phyloP scores from a whole-genome alignment of 169 alveolate genomes.

The Neospora caninum region DNA sequence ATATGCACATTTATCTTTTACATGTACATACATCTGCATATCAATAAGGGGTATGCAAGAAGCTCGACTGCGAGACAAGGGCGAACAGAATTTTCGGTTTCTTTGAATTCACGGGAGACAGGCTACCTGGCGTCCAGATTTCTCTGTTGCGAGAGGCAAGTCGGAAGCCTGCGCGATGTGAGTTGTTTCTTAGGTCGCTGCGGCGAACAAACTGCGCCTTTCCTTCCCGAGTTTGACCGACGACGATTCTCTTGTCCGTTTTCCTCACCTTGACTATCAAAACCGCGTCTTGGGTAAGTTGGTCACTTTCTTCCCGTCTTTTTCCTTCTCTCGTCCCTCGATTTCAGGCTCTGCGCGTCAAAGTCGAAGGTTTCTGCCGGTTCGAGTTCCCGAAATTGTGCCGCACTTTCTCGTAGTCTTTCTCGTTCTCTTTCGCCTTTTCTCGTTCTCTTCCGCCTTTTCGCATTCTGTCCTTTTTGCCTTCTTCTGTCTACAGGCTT shows the following conservation, averaged over 20 bases:
- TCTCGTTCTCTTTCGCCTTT: neutral
- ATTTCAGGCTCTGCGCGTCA: neutral
- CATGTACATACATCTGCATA: no score
- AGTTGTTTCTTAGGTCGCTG: neutral
- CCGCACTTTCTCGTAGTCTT: neutral
- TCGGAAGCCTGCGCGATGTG: no score
- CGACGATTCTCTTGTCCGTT: neutral
- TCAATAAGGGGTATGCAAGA: no score
- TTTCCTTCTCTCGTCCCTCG: no score
- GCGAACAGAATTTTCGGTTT: no score
- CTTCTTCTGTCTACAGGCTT: constrained; percentile 6
- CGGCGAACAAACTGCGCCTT: constrained; percentile 22
- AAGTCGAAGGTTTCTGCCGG: neutral
- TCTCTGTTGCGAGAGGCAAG: no score
- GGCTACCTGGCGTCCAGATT: no score
- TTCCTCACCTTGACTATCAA: neutral
- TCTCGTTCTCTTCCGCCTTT: neutral
- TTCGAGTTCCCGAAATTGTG: neutral
- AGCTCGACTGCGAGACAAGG: no score
- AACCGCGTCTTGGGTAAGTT: constrained; percentile 15
- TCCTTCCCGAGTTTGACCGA: neutral
- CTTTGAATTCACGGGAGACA: no score
- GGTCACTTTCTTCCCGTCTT: neutral
- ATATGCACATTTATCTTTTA: no score
- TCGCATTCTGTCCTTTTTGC: neutral